phyloP scores from a whole-genome alignment of 306 rosid species.

The Trifolium dubium region DNA sequence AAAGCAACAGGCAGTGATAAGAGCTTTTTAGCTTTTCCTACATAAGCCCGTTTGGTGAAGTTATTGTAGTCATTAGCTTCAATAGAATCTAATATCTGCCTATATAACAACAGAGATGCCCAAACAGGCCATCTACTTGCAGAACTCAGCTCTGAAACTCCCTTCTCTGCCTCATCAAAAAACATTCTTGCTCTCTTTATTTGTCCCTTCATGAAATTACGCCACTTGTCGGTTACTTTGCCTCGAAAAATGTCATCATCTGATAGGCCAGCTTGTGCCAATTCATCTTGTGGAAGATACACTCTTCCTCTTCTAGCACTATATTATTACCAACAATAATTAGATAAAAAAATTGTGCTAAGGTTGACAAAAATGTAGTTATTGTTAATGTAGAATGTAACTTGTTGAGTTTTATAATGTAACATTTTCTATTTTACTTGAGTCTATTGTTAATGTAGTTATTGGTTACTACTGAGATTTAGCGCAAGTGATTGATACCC shows the following conservation, averaged over 20 bases:
- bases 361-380: too few species aligned
- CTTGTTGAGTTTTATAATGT: too few species aligned
- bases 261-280: slow-evolving; percentile 79
- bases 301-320: slow-evolving; percentile 97
- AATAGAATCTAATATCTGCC: slow-evolving; percentile 84
- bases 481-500: not conserved
- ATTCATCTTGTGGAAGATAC: slow-evolving; percentile 93
- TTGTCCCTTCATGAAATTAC: slow-evolving; percentile 86
- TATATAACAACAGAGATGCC: slow-evolving; percentile 81
- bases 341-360: not conserved
- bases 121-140: slow-evolving; percentile 97
- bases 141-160: slow-evolving; percentile 71
- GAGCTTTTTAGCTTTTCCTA: slow-evolving; percentile 74
- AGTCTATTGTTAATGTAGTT: too few species aligned
- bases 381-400: too few species aligned
- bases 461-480: too few species aligned
- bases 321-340: slow-evolving; percentile 7
- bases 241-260: slow-evolving; percentile 80
- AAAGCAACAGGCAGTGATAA: slow-evolving; percentile 75
- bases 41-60: slow-evolving; percentile 89
- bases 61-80: slow-evolving; percentile 95
- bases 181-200: slow-evolving; percentile 89
- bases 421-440: too few species aligned
- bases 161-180: slow-evolving; percentile 91
- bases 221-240: slow-evolving; percentile 83